Conservation (phyloP, 192 early-diverging fungal genomes). For the Mortierella antarctica region DNA sequence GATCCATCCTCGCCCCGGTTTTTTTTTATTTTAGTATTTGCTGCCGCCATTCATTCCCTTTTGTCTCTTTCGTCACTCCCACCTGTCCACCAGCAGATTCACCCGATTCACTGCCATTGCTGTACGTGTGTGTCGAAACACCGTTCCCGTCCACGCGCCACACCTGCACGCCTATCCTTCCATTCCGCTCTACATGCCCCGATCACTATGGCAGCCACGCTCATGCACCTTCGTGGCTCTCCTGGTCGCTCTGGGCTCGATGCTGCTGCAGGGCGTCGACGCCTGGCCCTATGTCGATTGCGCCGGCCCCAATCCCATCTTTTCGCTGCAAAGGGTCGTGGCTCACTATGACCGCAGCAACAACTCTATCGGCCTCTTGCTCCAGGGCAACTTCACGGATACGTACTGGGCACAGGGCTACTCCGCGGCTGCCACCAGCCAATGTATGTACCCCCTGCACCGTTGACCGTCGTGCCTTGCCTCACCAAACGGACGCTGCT, state of each 20-base stretch:
- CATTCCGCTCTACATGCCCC: not conserved
- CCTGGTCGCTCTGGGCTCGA: not conserved
- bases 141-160: not conserved
- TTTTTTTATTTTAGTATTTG: not conserved
- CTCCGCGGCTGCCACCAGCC: conserved; percentile 22
- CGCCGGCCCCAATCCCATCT: conserved; percentile 31
- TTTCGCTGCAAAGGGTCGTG: conserved; percentile 13
- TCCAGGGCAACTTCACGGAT: conserved; percentile 35
- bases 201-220: no score
- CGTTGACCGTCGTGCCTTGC: not conserved
- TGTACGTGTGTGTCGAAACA: not conserved
- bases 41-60: not conserved
- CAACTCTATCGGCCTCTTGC: conserved; percentile 35
- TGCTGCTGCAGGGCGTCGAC: not conserved
- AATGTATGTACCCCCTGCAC: conserved; percentile 22
- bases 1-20: not conserved
- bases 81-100: not conserved
- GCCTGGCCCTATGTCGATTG: conserved; percentile 51
- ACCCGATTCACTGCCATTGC: not conserved
- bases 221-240: not conserved
- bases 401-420: conserved; percentile 48
- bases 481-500: not conserved
- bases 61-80: not conserved
- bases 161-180: not conserved
- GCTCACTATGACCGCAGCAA: conserved; percentile 40